Evolutionary conservation across 2,329 filamentous ascomycete genomes (phyloP).

Genomic region (Talaromyces albobiverticillius): DNA sequence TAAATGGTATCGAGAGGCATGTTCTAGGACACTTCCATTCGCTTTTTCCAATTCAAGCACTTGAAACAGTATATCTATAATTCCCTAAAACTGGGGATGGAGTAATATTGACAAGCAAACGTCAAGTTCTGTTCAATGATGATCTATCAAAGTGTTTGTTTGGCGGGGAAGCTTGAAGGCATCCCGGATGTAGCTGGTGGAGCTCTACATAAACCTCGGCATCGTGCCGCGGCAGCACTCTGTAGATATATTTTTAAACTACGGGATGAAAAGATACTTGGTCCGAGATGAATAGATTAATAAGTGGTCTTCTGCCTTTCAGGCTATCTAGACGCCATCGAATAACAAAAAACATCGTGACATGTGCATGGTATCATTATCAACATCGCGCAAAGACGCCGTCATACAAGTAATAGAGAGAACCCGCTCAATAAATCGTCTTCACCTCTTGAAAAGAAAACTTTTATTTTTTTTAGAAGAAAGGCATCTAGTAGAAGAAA

Average conservation of each 20-base stretch:
- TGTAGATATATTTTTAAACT: not conserved
- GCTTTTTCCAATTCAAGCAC: no score
- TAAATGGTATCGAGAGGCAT: slow-evolving; percentile 73
- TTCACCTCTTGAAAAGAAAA: slow-evolving; percentile 23
- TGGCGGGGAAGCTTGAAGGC: no score
- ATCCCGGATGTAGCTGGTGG: no score
- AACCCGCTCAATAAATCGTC: slow-evolving; percentile 18
- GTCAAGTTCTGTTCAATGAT: slow-evolving; percentile 6
- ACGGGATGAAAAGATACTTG: not conserved
- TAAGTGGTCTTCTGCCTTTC: slow-evolving; percentile 13
- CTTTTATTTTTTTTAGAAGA: slow-evolving; percentile 24
- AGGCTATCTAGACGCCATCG: slow-evolving; percentile 26
- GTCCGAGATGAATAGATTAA: not conserved
- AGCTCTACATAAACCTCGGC: not conserved
- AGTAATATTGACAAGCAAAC: not conserved
- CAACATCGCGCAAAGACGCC: slow-evolving; percentile 23
- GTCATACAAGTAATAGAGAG: slow-evolving; percentile 21
- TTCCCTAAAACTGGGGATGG: no score
- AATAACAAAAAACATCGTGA: slow-evolving; percentile 9
- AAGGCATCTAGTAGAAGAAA: slow-evolving; percentile 84
- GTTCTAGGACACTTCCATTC: no score
- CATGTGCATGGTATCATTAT: slow-evolving; percentile 22
- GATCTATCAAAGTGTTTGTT: not conserved
- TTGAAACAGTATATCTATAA: no score
- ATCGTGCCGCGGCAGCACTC: no score